Conservation (phyloP, 768 basidiomycete genomes). For the Daedaleopsis nitida region DNA sequence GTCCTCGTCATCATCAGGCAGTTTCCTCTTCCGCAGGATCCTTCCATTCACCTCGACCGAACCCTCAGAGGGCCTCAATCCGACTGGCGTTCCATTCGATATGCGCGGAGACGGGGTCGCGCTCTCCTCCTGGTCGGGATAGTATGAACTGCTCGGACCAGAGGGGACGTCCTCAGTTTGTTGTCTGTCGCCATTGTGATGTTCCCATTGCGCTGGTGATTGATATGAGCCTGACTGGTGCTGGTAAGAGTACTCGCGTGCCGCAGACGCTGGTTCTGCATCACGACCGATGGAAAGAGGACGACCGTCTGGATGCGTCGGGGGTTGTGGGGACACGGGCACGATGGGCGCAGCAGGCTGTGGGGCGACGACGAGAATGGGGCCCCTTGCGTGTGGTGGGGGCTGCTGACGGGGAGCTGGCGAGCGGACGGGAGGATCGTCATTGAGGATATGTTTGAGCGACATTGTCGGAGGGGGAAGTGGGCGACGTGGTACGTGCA, state of each 20-base stretch:
- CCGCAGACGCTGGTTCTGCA: slow-evolving; percentile 31
- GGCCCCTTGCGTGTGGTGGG: slow-evolving; percentile 27
- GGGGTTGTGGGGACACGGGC: slow-evolving; percentile 20
- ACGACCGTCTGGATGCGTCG: slow-evolving; percentile 21
- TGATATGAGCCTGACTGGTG: slow-evolving; percentile 43
- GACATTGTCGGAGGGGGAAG: slow-evolving; percentile 52
- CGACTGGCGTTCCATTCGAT: slow-evolving; percentile 24
- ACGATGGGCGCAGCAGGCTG: slow-evolving; percentile 26
- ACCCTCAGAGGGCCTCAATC: slow-evolving; percentile 14
- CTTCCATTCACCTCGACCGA: slow-evolving; percentile 26
- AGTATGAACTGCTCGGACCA: slow-evolving; percentile 39
- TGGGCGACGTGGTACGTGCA: slow-evolving; percentile 17
- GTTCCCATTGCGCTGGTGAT: slow-evolving; percentile 42
- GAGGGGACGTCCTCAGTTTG: slow-evolving; percentile 41
- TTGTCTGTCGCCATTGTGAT: slow-evolving; percentile 38
- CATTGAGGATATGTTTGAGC: slow-evolving; percentile 78
- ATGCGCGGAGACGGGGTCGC: slow-evolving; percentile 30
- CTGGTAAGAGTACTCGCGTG: slow-evolving; percentile 40
- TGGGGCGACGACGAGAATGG: slow-evolving; percentile 7
- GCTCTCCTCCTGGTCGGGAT: slow-evolving; percentile 34
- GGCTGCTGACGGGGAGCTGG: slow-evolving; percentile 35
- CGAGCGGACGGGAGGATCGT: slow-evolving; percentile 44
- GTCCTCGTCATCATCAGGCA: slow-evolving; percentile 53
- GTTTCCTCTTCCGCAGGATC: slow-evolving; percentile 51
- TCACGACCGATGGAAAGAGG: slow-evolving; percentile 25